Conservation (phyloP, 352 stramenopile genomes). For the Globisporangium nunn region DNA sequence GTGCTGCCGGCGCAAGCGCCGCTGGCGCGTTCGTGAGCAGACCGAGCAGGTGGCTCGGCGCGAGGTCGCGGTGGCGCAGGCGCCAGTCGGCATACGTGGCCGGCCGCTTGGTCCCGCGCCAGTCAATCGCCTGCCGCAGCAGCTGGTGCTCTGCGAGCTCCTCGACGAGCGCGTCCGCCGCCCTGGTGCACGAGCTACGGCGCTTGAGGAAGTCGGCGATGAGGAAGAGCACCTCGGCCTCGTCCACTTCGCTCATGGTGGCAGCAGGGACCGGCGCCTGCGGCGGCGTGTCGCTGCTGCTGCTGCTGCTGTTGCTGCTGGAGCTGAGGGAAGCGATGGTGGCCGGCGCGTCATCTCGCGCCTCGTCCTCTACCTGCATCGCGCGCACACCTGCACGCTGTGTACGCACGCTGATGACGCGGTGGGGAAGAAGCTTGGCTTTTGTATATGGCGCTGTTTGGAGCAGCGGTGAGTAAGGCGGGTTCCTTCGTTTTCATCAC, state of each 20-base stretch:
- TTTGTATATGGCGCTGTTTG: not conserved
- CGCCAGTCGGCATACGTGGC: constrained; percentile 74
- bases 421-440: not conserved
- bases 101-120: constrained; percentile 35
- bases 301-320: too few species aligned
- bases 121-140: constrained; percentile 52
- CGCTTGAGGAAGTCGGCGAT: constrained; percentile 83
- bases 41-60: constrained; percentile 53
- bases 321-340: too few species aligned
- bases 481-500: not conserved
- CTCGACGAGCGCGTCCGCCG: constrained; percentile 55
- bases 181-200: constrained; percentile 45
- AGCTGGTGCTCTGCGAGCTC: constrained; percentile 58
- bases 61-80: constrained; percentile 65
- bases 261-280: not conserved
- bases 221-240: constrained; percentile 74
- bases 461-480: not conserved
- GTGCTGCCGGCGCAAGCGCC: too few species aligned
- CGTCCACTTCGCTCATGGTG: not conserved
- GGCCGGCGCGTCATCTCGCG: too few species aligned
- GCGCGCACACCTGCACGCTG: not conserved
- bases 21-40: constrained; percentile 19
- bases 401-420: not conserved
- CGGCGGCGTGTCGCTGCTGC: too few species aligned
- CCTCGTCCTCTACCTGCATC: not conserved